phyloP scores from a whole-genome alignment of 805 yeast species.

The Candida xyloterini region DNA sequence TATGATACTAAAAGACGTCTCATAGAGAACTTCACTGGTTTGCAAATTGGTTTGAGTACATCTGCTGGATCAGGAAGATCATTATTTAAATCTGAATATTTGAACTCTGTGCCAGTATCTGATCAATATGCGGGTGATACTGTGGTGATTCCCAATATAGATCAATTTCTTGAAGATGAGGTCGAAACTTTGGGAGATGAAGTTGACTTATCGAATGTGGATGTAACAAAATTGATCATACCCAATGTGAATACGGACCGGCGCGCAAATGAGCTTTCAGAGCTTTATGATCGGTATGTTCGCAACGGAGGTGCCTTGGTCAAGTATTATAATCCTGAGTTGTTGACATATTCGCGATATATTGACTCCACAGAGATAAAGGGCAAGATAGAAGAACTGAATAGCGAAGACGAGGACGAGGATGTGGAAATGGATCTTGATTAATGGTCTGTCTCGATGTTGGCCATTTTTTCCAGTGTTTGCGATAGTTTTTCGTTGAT shows the following conservation, averaged over 20 bases:
- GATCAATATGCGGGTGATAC: constrained; percentile 6
- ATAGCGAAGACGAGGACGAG: constrained; percentile 3
- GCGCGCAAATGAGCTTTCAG: constrained; percentile 17
- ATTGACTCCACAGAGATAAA: constrained; percentile 14
- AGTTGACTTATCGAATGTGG: constrained; percentile 15
- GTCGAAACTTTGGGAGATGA: constrained; percentile 16
- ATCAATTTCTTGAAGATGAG: constrained; percentile 25
- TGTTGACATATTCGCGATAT: constrained; percentile 17
- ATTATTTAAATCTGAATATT: constrained; percentile 15
- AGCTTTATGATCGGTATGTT: constrained; percentile 23
- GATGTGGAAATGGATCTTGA: constrained; percentile 9
- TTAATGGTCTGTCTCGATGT: not conserved
- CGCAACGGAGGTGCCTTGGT: constrained; percentile 23
- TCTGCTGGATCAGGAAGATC: constrained; percentile 1
- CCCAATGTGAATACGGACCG: constrained; percentile 11
- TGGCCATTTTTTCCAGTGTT: constrained; percentile 12
- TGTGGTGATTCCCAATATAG: constrained; percentile 24
- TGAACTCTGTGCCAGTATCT: not conserved
- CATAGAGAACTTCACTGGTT: constrained; percentile 7
- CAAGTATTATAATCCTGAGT: constrained; percentile 24
- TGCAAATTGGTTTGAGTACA: constrained; percentile 1
- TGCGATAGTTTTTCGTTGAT: constrained; percentile 5
- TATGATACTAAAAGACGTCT: constrained; percentile 7
- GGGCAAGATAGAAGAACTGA: constrained; percentile 19
- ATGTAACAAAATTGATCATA: constrained; percentile 13